phyloP scores from a whole-genome alignment of 2,329 filamentous ascomycete genomes.

The Penicillium expansum region DNA sequence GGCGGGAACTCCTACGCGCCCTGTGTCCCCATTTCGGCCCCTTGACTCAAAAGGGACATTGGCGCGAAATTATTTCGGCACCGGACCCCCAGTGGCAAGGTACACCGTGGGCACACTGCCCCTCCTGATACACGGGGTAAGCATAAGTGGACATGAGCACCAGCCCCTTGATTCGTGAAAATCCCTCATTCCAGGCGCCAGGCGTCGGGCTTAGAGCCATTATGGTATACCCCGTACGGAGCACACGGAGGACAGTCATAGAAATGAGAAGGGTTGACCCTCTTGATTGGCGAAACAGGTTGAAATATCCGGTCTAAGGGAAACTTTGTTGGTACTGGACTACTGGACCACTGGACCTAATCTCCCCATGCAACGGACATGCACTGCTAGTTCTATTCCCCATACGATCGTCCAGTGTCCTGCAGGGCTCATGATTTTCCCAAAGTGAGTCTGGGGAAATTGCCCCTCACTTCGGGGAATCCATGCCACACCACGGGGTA shows the following conservation, averaged over 20 bases:
- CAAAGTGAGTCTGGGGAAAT: constrained; percentile 11
- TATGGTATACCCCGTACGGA: neutral
- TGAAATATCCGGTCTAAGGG: neutral
- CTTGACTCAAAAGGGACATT: constrained; percentile 17
- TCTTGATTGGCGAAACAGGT: neutral
- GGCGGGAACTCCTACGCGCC: neutral
- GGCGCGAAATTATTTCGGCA: constrained; percentile 11
- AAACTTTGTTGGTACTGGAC: neutral
- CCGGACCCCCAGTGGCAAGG: constrained; percentile 1
- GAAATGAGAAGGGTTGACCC: neutral
- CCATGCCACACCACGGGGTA: neutral
- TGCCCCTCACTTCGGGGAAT: constrained; percentile 12
- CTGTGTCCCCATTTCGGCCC: constrained; percentile 10
- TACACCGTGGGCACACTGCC: neutral
- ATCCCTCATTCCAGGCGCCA: constrained; percentile 2
- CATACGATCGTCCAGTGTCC: constrained; percentile 13
- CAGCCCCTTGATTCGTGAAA: constrained; percentile 3
- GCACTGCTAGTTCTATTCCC: constrained; percentile 2
- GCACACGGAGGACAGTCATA: neutral
- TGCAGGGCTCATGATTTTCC: constrained; percentile 10
- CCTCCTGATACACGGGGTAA: constrained; percentile 12
- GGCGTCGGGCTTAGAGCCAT: neutral
- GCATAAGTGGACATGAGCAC: constrained; percentile 2
- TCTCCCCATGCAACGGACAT: neutral
- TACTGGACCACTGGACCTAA: neutral